These are phyloP conservation scores for Knufia petricola DNA, from an alignment of 2,329 filamentous ascomycete species.

Conservation along the genomic window DNA sequence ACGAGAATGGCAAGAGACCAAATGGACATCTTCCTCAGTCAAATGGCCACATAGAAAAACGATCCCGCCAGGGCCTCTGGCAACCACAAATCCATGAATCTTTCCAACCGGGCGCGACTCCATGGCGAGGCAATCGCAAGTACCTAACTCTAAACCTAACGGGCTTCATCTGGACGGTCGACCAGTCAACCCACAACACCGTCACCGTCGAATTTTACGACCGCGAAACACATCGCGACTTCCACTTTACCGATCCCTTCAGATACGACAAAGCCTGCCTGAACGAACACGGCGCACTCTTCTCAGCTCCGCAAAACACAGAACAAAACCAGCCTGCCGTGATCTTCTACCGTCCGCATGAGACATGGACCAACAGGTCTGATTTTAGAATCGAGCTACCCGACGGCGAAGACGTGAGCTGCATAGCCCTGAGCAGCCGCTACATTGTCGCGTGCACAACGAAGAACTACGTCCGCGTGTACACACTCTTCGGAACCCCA, in stretches of 20 bases:
- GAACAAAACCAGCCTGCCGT: slow-evolving; percentile 54
- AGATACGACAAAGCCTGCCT: slow-evolving; percentile 94
- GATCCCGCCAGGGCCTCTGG: slow-evolving; percentile 34
- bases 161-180: slow-evolving; percentile 93
- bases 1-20: slow-evolving; percentile 53
- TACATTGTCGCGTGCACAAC: slow-evolving; percentile 85
- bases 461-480: slow-evolving; percentile 80
- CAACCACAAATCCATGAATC: slow-evolving; percentile 65
- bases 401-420: slow-evolving; percentile 70
- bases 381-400: slow-evolving; percentile 91
- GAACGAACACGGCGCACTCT: slow-evolving; percentile 37
- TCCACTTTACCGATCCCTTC: slow-evolving; percentile 95
- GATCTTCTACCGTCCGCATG: slow-evolving; percentile 94
- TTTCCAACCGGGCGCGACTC: slow-evolving; percentile 90
- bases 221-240: slow-evolving; percentile 80
- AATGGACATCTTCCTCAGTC: slow-evolving; percentile 39
- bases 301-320: slow-evolving; percentile 37
- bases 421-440: slow-evolving; percentile 82
- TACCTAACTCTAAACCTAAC: slow-evolving; percentile 90
- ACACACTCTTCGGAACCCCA: slow-evolving; percentile 84
- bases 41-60: slow-evolving; percentile 40
- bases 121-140: slow-evolving; percentile 87
- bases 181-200: slow-evolving; percentile 87
- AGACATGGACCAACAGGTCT: slow-evolving; percentile 83
- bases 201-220: slow-evolving; percentile 98